Conservation (phyloP, 23 red algal genomes). For the Cyanidiococcus yangmingshanensis region DNA sequence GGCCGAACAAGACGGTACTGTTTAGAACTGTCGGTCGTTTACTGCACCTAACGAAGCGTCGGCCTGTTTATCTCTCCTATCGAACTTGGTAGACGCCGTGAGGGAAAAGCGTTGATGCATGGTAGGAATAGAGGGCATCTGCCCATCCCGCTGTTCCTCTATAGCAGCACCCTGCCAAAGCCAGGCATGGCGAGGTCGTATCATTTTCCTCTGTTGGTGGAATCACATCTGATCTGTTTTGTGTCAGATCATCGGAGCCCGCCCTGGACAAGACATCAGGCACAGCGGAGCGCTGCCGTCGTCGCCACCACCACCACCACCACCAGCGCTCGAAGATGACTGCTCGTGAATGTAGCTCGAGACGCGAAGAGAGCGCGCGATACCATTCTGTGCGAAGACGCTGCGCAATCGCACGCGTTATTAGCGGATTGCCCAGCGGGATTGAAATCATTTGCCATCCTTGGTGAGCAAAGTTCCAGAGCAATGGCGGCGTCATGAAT, state of each 20-base stretch:
- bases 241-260: background rate
- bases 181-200: too few relatives aligned
- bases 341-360: background rate
- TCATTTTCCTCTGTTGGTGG: too few relatives aligned
- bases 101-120: background rate
- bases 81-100: background rate
- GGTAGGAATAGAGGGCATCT: background rate
- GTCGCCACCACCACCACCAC: background rate
- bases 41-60: too few relatives aligned
- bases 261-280: background rate
- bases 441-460: background rate
- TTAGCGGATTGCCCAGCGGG: background rate
- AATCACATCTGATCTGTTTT: too few relatives aligned
- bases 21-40: too few relatives aligned
- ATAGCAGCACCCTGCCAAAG: too few relatives aligned
- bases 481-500: too few relatives aligned
- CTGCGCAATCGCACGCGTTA: background rate
- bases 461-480: background rate
- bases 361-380: background rate
- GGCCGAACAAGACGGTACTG: too few relatives aligned
- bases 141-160: background rate
- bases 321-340: background rate
- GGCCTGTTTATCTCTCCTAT: too few relatives aligned
- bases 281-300: background rate
- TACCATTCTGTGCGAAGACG: background rate